Evolutionary conservation across 2,329 filamentous ascomycete genomes (phyloP).

Genomic region (Verticillium tricorpus): DNA sequence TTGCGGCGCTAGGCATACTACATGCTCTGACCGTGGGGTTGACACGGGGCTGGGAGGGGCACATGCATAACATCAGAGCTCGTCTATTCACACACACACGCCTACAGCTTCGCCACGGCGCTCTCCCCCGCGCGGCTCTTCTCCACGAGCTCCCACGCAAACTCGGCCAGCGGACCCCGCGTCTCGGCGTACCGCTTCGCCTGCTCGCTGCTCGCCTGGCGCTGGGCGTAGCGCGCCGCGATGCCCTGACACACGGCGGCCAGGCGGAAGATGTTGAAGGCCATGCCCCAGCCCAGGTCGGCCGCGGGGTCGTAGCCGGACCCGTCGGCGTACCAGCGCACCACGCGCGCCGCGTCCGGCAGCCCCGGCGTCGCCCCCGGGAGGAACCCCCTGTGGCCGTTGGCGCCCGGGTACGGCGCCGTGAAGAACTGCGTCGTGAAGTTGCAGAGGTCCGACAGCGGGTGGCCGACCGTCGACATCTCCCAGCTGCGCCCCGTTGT

Average conservation of each 20-base stretch:
- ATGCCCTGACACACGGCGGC: slow-evolving; percentile 78
- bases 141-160: slow-evolving; percentile 69
- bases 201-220: slow-evolving; percentile 85
- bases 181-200: slow-evolving; percentile 68
- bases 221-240: slow-evolving; percentile 75
- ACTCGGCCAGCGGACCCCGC: slow-evolving; percentile 68
- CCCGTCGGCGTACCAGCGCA: slow-evolving; percentile 36
- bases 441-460: slow-evolving; percentile 85
- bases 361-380: slow-evolving; percentile 63
- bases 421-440: slow-evolving; percentile 45
- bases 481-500: slow-evolving; percentile 68
- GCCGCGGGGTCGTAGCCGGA: slow-evolving; percentile 66
- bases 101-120: slow-evolving; percentile 14
- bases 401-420: slow-evolving; percentile 22
- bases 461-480: slow-evolving; percentile 97
- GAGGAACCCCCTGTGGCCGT: slow-evolving; percentile 48
- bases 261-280: slow-evolving; percentile 56
- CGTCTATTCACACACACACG: not conserved
- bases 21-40: no score
- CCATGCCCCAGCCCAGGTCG: slow-evolving; percentile 57
- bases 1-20: no score
- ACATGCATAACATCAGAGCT: not conserved
- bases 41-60: no score
- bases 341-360: slow-evolving; percentile 34
- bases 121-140: slow-evolving; percentile 30